Conservation (phyloP, 805 yeast genomes). For the Lachancea sp. region DNA sequence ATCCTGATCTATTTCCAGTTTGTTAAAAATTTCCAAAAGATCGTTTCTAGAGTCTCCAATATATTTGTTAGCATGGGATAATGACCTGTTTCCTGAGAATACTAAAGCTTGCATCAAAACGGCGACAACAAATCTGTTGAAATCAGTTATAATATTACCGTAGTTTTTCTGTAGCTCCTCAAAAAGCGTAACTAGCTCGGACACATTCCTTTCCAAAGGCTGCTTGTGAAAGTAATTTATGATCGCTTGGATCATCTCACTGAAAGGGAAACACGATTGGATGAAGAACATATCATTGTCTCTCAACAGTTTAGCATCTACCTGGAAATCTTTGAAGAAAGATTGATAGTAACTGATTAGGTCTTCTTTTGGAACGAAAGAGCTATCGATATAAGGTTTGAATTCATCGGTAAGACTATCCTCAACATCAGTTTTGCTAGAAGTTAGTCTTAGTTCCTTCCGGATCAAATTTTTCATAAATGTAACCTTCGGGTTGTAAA, state of each 20-base stretch:
- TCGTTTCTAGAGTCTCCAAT: constrained; percentile 37
- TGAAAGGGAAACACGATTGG: constrained; percentile 35
- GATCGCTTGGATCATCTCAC: constrained; percentile 34
- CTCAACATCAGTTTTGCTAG: constrained; percentile 54
- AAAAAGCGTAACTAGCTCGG: constrained; percentile 29
- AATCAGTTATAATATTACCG: constrained; percentile 30
- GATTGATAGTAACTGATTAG: constrained; percentile 35
- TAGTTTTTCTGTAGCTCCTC: constrained; percentile 28
- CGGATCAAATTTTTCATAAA: constrained; percentile 73
- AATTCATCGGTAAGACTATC: constrained; percentile 64
- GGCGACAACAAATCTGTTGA: constrained; percentile 46
- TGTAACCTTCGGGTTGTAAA: constrained; percentile 63
- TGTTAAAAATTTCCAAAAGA: constrained; percentile 31
- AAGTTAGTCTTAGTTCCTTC: constrained; percentile 81
- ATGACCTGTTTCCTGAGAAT: constrained; percentile 80
- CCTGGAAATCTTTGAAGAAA: constrained; percentile 20
- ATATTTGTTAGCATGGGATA: constrained; percentile 65
- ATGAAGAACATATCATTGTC: constrained; percentile 37
- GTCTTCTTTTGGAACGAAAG: constrained; percentile 34
- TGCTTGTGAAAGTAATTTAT: constrained; percentile 35
- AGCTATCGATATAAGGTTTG: constrained; percentile 40
- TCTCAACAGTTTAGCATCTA: constrained; percentile 28
- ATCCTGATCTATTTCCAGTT: constrained; percentile 25
- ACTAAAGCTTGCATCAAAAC: constrained; percentile 66
- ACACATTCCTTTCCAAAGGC: constrained; percentile 26